Evolutionary conservation across 345 rosid species (phyloP).

Genomic region (Isatis tinctoria): DNA sequence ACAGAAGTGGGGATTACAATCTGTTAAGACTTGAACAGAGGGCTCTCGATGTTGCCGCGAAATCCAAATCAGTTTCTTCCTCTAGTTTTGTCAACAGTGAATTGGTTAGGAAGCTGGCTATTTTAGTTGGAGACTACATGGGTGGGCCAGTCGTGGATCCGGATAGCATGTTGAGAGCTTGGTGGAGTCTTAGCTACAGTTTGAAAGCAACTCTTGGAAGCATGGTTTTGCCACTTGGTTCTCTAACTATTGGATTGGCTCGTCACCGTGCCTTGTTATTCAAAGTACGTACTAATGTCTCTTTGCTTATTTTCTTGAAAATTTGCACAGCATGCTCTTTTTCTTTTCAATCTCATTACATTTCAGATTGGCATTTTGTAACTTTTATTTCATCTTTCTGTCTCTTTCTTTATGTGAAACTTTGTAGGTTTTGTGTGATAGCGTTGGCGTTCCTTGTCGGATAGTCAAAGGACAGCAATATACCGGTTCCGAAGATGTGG

Average conservation of each 20-base stretch:
- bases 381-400: not conserved
- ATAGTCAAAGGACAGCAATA: constrained; percentile 88
- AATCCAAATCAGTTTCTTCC: constrained; percentile 49
- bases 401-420: not conserved
- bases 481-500: constrained; percentile 84
- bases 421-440: constrained; percentile 82
- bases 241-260: constrained; percentile 85
- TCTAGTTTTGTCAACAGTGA: constrained; percentile 34
- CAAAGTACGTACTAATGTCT: constrained; percentile 49
- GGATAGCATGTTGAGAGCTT: constrained; percentile 61
- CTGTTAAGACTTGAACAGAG: constrained; percentile 67
- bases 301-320: not conserved
- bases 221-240: constrained; percentile 94
- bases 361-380: not conserved
- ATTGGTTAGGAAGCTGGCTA: constrained; percentile 61
- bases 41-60: constrained; percentile 56
- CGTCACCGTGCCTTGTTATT: constrained; percentile 94
- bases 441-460: constrained; percentile 76
- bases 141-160: constrained; percentile 90
- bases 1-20: constrained; percentile 75
- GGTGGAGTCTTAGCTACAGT: constrained; percentile 69
- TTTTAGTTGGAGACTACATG: constrained; percentile 80
- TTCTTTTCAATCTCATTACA: not conserved
- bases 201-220: constrained; percentile 83
- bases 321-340: not conserved